Conservation (phyloP, 2,329 filamentous ascomycete genomes). For the Helotiales sp. region DNA sequence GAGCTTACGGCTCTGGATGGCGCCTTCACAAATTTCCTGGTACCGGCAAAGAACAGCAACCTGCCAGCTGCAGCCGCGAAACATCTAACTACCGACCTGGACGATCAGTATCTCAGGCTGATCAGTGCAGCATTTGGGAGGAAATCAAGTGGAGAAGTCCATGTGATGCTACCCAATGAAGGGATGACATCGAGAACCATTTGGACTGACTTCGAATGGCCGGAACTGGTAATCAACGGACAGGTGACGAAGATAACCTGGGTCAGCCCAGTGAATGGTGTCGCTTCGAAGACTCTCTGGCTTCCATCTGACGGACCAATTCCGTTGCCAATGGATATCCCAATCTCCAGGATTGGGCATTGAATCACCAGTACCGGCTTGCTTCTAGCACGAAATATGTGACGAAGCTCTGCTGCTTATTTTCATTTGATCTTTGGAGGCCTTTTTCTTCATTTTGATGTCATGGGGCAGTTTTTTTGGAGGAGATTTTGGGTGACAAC, state of each 20-base stretch:
- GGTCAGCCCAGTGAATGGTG: background rate
- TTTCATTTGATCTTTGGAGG: no score
- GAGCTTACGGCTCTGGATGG: background rate
- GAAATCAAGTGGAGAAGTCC: background rate
- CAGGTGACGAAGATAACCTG: background rate
- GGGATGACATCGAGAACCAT: background rate
- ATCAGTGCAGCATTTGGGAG: background rate
- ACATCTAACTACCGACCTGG: background rate
- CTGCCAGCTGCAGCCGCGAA: no score
- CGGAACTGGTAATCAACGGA: background rate
- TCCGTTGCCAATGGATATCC: background rate
- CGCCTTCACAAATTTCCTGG: no score
- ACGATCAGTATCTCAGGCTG: background rate
- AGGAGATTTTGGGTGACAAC: no score
- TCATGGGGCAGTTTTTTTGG: no score
- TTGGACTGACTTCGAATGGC: constrained; percentile 6
- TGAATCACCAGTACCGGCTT: no score
- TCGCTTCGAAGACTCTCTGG: background rate
- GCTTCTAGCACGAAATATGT: no score
- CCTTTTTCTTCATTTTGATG: no score
- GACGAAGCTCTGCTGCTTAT: no score
- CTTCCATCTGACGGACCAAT: background rate
- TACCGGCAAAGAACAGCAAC: no score
- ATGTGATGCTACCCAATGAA: background rate
- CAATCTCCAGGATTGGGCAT: background rate